These are phyloP conservation scores for Boletus bicolor DNA, from an alignment of 768 basidiomycete species.

Conservation along the genomic window DNA sequence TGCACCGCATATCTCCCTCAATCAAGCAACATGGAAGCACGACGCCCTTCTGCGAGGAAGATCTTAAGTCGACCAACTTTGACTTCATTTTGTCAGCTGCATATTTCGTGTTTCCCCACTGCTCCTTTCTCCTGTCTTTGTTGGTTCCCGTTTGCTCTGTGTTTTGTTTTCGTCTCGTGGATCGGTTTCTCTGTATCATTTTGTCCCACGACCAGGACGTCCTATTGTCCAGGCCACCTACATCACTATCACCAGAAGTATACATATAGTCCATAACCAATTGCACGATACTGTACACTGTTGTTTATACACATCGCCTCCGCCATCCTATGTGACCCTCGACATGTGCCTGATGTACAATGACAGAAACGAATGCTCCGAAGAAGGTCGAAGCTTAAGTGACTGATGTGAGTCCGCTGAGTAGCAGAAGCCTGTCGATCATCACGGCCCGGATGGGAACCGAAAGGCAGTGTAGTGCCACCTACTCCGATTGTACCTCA, in stretches of 20 bases:
- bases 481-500: slow-evolving; percentile 19
- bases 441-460: slow-evolving; percentile 13
- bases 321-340: slow-evolving; percentile 8
- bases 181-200: slow-evolving; percentile 25
- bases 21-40: slow-evolving; percentile 45
- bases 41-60: slow-evolving; percentile 40
- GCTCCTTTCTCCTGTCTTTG: background rate
- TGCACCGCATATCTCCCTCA: slow-evolving; percentile 34
- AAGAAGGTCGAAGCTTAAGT: slow-evolving; percentile 10
- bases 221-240: slow-evolving; percentile 1
- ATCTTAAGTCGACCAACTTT: slow-evolving; percentile 17
- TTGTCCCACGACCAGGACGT: slow-evolving; percentile 2
- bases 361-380: slow-evolving; percentile 9
- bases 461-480: slow-evolving; percentile 27
- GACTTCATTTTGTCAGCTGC: background rate
- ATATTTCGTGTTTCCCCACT: background rate
- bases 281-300: slow-evolving; percentile 33
- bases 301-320: slow-evolving; percentile 28
- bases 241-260: slow-evolving; percentile 29
- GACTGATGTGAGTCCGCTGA: slow-evolving; percentile 4
- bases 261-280: slow-evolving; percentile 29
- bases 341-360: slow-evolving; percentile 27
- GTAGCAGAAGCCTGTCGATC: background rate
- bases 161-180: slow-evolving; percentile 16
- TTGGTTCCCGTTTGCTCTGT: slow-evolving; percentile 2